Conservation (phyloP, 352 stramenopile species). For the Globisporangium paroecandrum region DNA sequence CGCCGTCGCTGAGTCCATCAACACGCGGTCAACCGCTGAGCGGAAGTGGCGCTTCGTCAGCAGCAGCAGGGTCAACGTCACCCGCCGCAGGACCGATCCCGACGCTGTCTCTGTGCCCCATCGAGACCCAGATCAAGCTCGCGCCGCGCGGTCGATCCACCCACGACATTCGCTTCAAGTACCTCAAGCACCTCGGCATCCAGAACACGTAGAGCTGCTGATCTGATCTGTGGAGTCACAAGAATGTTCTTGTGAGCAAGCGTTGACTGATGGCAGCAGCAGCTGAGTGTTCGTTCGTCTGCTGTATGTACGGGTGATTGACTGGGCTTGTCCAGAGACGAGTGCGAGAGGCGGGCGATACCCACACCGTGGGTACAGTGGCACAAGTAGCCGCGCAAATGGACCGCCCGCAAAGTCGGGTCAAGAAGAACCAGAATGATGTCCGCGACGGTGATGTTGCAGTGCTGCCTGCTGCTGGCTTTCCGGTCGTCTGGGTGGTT, state of each 20-base stretch:
- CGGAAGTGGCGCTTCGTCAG: slow-evolving; percentile 8
- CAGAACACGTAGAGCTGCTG: slow-evolving; percentile 30
- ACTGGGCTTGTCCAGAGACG: not conserved
- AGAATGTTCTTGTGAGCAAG: slow-evolving; percentile 6
- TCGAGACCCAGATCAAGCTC: slow-evolving; percentile 69
- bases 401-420: not conserved
- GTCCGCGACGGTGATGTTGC: not conserved
- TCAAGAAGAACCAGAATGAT: not conserved
- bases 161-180: slow-evolving; percentile 84
- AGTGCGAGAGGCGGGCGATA: not conserved
- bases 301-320: not conserved
- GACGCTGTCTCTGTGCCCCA: slow-evolving; percentile 41
- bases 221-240: not conserved
- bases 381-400: not conserved
- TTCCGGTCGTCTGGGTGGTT: not conserved
- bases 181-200: slow-evolving; percentile 85
- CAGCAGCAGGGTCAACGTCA: not conserved
- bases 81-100: slow-evolving; percentile 29
- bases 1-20: slow-evolving; percentile 34
- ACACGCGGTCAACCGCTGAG: slow-evolving; percentile 25
- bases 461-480: not conserved
- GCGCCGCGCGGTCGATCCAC: slow-evolving; percentile 65
- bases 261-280: not conserved
- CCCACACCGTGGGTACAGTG: not conserved
- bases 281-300: not conserved